Base-by-base conservation (phyloP, 345 rosid genomes). In the Aquilaria sinensis region DNA sequence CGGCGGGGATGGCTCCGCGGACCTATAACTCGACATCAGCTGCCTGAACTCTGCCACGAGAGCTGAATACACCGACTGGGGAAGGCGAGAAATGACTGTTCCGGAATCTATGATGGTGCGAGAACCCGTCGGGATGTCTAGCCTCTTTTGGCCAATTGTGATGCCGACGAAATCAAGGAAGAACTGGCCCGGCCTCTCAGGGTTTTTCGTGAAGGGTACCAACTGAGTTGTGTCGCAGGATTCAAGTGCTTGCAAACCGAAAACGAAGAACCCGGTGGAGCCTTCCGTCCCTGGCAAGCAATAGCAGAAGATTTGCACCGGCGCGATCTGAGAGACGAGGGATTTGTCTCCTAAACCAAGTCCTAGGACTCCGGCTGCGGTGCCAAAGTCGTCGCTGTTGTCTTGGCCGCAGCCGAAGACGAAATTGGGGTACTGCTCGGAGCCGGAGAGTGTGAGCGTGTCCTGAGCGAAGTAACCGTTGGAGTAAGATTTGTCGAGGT, bases 381-480 rank as follows among this genome's bases (percentile, higher is more conserved):
- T 70, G 23, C 83, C 87, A 4, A 79, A 82, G 57, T 74, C 48
- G 7, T 81, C 83, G 58, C 63, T 65, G 5, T 79, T 82, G 51
- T 79, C 75, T 70, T 79, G 75, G 10, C 83, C 87, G 32, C 87
- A 82, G n/a, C 87, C 86, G 43, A 60, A 82, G 0, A 75, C 51
- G 57, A 82, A 82, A 23, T 56, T 12, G 0, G 78, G 72, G 37
- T 61, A 33, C 10, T 58, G 48, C 67, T 69, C 71, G 0, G 70
- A 63, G 9, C 66, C 58, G 10, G 74, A 33, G 32, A 82, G 52
- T 43, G 75, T 70, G 33, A 82, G 67, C 2, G 57, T 34, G 56
- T 82, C 87, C 59, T 63, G 74, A 51, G 73, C 69, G 67, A 82
- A 63, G 65, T 58, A 79, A 46, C 87, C 87, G 0, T 57, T 41